Percentiles rank a stretch among this genome's conserved stretches.
These are phyloP conservation scores for Margaritispora aquatica DNA, from an alignment of 495 filamentous ascomycete species.

Conservation along the genomic window DNA sequence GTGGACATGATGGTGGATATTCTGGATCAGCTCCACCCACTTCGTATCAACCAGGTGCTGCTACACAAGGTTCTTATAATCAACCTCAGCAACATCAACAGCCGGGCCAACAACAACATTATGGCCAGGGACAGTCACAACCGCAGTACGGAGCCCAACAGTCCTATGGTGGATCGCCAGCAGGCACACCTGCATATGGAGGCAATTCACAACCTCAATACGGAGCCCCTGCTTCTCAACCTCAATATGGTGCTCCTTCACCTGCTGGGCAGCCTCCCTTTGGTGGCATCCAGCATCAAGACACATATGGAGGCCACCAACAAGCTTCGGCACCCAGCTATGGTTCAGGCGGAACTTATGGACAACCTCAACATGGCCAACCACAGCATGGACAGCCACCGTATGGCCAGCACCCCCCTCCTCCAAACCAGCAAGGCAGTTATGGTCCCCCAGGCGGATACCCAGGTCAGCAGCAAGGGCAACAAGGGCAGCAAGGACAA, in stretches of 20 bases:
- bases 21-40: constrained; percentile 42
- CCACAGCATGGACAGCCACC: constrained; percentile 19
- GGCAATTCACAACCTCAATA: constrained; percentile 16
- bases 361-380: constrained; percentile 20
- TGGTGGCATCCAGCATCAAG: constrained; percentile 20
- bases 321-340: not conserved
- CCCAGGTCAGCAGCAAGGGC: constrained; percentile 9
- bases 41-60: constrained; percentile 35
- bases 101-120: constrained; percentile 16
- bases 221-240: constrained; percentile 16
- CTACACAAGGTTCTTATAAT: constrained; percentile 10
- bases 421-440: constrained; percentile 19
- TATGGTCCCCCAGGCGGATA: constrained; percentile 13
- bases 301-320: constrained; percentile 13
- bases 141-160: constrained; percentile 12
- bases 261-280: constrained; percentile 17
- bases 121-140: constrained; percentile 12
- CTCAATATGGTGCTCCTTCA: constrained; percentile 19
- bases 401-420: constrained; percentile 5
- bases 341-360: not conserved
- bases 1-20: constrained; percentile 36
- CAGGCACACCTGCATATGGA: constrained; percentile 14
- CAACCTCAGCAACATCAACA: constrained; percentile 18
- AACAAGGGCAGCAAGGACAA: no score
- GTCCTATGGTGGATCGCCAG: constrained; percentile 8